These are phyloP conservation scores for Claviceps sorghi DNA, from an alignment of 2,329 filamentous ascomycete genomes.

Conservation along the genomic window DNA sequence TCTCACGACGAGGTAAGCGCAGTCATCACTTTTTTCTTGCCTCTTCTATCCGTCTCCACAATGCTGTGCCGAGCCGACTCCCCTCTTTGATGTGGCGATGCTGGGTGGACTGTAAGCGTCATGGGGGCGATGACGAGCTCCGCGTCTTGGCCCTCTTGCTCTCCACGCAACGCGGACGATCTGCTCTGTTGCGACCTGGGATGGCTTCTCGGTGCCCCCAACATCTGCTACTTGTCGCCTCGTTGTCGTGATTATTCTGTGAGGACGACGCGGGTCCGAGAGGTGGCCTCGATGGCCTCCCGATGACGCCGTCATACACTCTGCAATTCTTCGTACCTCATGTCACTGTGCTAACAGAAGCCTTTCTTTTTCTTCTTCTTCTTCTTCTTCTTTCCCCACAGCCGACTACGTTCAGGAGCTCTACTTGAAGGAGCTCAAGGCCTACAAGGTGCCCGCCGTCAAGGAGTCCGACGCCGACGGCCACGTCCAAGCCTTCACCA, in stretches of 20 bases:
- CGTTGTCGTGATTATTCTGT: neutral
- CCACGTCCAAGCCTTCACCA: slow-evolving; percentile 74
- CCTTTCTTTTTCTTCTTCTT: neutral
- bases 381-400: slow-evolving; percentile 21
- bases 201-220: neutral
- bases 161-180: neutral
- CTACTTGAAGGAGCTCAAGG: slow-evolving; percentile 90
- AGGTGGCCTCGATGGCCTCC: neutral
- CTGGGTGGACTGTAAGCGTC: neutral
- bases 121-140: neutral
- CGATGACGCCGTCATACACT: neutral
- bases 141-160: neutral
- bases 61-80: neutral
- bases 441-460: slow-evolving; percentile 74
- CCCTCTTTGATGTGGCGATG: neutral
- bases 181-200: neutral
- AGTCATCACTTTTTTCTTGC: neutral
- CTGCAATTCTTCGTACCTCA: neutral
- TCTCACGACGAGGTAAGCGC: slow-evolving; percentile 46
- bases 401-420: slow-evolving; percentile 96
- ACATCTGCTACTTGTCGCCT: neutral
- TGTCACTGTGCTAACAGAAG: neutral
- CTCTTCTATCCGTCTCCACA: neutral
- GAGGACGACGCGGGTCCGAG: neutral
- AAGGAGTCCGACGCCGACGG: slow-evolving; percentile 81